Evolutionary conservation across 2,329 filamentous ascomycete genomes (phyloP), one percentile per base, ranked within the genome.

Genomic region (Hypoxylon sp.): DNA sequence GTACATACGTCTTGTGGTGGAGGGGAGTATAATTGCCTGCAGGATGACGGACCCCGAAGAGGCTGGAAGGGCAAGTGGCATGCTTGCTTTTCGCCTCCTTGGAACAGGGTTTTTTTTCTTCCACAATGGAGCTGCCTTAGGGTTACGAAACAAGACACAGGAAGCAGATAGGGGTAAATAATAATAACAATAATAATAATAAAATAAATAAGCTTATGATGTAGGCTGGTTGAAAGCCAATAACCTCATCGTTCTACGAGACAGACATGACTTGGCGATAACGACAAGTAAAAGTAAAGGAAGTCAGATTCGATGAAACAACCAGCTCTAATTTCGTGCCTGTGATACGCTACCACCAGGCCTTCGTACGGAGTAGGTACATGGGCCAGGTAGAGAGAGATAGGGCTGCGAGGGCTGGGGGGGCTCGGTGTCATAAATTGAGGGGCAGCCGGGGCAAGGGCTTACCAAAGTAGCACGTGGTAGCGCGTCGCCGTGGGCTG

Each of bases 401-500:
- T 33, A 5, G 29, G 4, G 15, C 11, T 4, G 15, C 15, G 15
- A 33, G 4, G 11, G 11, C 4, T 33, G 5, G 11, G 15, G 10
- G 11, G 4, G 11, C 11, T 33, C 26, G 26, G 26, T 29, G n/a
- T 33, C 4, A n/a, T 9, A 4, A 33, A 33, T n/a, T 33, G 29
- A 33, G 29, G 29, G 29, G 29, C 4, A 33, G 29, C 29, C 15
- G 11, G 6, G 6, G 26, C 11, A 29, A 11, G 26, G 48, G 26
- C n/a, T n/a, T n/a, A n/a, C n/a, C 10, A 35, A 18, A 35, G 31
- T 23, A 54, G 58, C 67, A 69, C 67, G 67, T 69, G 67, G 48
- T 48, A 58, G 37, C 67, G 67, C 61, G 67, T 56, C 41, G 21
- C 49, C 10, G 40, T 31, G 43, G 27, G 26, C 31, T 15, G 35